Base-by-base conservation (phyloP, 2,329 filamentous ascomycete species). In the Sordariomycetes sp. region DNA sequence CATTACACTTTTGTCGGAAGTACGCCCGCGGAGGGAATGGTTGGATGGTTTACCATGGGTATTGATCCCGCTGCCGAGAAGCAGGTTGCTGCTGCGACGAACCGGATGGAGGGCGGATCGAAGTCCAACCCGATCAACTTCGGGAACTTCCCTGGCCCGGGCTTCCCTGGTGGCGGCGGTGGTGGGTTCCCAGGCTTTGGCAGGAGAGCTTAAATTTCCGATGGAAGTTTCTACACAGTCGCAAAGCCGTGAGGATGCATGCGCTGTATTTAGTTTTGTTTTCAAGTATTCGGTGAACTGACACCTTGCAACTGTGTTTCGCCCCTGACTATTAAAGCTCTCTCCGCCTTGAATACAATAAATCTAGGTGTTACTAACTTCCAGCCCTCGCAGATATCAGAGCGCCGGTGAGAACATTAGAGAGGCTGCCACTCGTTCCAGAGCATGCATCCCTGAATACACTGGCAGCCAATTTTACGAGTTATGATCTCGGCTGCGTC, bases 1-100 rank as follows among this genome's bases (percentile, higher is more conserved):
- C 76, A 85, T 64, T 83, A 83, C 62, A 74, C 79, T 16, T 72
- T 78, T 18, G 73, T 86, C 2, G 81, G 82, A 8, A 75, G 84
- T 52, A 67, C 70, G 40, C 65, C 79, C 10, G 61, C 68, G 3
- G 78, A 82, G 55, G 80, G 80, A 43, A 64, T 83, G 35, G 70
- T 83, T 57, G 75, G 72, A 8, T 83, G 79, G 79, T 76, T 82
- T 60, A 72, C 73, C 3, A 69, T 82, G 51, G 79, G 75, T 5
- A 72, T 83, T 54, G 75, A 80, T 50, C 46, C 46, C 46, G 46
- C 46, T 6, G 46, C 46, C 7, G 46, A 8, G 46, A 50, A 50
- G 46, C 46, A 50, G 46, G 46, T 50, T 8, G 8, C 7, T 6
- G 46, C 46, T 22, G 46, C 46, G 20, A 50, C 8, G 6, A 50